These are phyloP conservation scores for Linnemannia hyalina DNA, from an alignment of 192 early-diverging fungal genomes.

Conservation along the genomic window DNA sequence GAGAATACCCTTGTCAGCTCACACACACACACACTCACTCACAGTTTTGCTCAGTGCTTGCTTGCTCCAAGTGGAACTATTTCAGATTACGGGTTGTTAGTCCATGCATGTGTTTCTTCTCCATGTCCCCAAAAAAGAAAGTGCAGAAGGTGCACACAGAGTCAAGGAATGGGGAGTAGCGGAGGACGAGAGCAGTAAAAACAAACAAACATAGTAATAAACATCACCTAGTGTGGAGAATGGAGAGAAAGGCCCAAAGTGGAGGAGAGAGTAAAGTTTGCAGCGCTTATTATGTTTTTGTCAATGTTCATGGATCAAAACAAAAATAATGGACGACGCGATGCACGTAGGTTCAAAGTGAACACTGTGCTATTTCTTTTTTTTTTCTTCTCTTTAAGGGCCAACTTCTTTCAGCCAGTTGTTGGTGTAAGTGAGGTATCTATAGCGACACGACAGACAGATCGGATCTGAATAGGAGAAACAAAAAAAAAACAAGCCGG, in stretches of 20 bases:
- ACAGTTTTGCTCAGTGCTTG: neutral
- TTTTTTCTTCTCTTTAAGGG: neutral
- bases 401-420: no score
- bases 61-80: neutral
- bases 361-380: neutral
- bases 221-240: neutral
- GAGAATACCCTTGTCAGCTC: neutral
- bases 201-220: neutral
- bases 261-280: no score
- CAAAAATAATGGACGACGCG: neutral
- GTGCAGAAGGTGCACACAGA: neutral
- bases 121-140: neutral
- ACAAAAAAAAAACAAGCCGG: no score
- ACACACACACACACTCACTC: neutral
- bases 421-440: no score
- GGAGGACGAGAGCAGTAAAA: neutral
- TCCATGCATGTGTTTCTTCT: neutral
- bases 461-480: no score
- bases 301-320: neutral
- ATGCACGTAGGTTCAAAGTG: neutral
- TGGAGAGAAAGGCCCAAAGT: no score
- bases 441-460: no score
- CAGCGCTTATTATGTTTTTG: neutral
- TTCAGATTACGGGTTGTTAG: neutral
- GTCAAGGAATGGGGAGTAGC: neutral